Conservation (phyloP, 305 asterid species). For the Fraxinus floribunda region DNA sequence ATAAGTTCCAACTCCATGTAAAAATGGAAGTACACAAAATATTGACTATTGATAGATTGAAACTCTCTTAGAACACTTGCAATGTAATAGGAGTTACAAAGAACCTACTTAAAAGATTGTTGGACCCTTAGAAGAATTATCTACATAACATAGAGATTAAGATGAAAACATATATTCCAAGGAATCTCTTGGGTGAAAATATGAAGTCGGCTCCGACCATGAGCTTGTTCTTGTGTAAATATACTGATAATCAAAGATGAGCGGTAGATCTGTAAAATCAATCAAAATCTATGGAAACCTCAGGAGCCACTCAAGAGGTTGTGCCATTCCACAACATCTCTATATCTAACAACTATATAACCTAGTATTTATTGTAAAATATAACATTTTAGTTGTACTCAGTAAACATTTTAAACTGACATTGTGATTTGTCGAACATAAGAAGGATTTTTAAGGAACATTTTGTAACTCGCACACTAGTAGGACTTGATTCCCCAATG, state of each 20-base stretch:
- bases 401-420: conserved; percentile 3
- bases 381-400: not conserved
- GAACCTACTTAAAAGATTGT: conserved; percentile 1
- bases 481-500: not conserved
- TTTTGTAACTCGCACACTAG: conserved; percentile 4
- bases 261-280: not conserved
- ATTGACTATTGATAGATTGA: not conserved
- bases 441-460: conserved; percentile 1
- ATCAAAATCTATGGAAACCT: conserved; percentile 4
- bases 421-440: not conserved
- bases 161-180: conserved; percentile 11
- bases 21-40: not conserved
- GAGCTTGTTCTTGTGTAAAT: conserved; percentile 13
- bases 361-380: not conserved
- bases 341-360: conserved; percentile 1
- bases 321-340: not conserved
- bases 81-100: not conserved
- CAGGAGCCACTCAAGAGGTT: conserved; percentile 10
- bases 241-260: conserved; percentile 1
- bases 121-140: not conserved
- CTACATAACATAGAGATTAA: conserved; percentile 10
- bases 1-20: not conserved
- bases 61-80: not conserved
- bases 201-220: conserved; percentile 6
- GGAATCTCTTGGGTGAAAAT: conserved; percentile 11